Conservation (phyloP, 2,329 filamentous ascomycete species). For the Pleomassaria siparia region DNA sequence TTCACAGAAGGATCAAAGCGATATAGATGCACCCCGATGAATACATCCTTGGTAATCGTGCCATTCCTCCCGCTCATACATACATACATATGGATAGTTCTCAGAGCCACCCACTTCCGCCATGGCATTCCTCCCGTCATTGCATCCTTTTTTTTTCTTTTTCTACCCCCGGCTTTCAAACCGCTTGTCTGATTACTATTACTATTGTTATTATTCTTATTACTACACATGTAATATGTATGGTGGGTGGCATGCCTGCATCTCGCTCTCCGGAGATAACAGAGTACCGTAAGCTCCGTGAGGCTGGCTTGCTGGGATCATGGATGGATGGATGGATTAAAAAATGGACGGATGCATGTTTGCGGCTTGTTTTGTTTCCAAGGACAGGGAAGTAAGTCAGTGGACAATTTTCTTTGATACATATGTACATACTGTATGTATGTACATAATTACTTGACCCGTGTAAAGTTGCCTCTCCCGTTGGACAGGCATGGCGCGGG, state of each 20-base stretch:
- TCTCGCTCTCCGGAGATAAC: too few relatives aligned
- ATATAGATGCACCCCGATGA: not conserved
- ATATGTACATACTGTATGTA: too few relatives aligned
- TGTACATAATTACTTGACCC: not conserved
- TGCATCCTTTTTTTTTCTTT: slow-evolving; percentile 8
- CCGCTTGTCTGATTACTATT: too few relatives aligned
- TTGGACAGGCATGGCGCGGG: not conserved
- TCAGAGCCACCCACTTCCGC: slow-evolving; percentile 1
- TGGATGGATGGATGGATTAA: slow-evolving; percentile 10
- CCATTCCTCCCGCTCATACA: slow-evolving; percentile 20
- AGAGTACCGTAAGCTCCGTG: too few relatives aligned
- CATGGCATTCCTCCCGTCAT: slow-evolving; percentile 11
- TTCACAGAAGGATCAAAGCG: slow-evolving; percentile 14
- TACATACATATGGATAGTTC: too few relatives aligned
- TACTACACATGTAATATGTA: too few relatives aligned
- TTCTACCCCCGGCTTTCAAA: not conserved
- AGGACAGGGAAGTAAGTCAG: too few relatives aligned
- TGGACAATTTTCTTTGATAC: too few relatives aligned
- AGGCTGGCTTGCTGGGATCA: too few relatives aligned
- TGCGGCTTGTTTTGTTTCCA: too few relatives aligned
- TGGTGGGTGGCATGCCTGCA: too few relatives aligned
- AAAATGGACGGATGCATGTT: slow-evolving; percentile 1
- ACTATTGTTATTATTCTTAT: too few relatives aligned
- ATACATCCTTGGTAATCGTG: slow-evolving; percentile 10
- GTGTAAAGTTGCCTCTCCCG: slow-evolving; percentile 4